Conservation (phyloP, 1,284 basidiomycete genomes). For the Vanrija humicola region DNA sequence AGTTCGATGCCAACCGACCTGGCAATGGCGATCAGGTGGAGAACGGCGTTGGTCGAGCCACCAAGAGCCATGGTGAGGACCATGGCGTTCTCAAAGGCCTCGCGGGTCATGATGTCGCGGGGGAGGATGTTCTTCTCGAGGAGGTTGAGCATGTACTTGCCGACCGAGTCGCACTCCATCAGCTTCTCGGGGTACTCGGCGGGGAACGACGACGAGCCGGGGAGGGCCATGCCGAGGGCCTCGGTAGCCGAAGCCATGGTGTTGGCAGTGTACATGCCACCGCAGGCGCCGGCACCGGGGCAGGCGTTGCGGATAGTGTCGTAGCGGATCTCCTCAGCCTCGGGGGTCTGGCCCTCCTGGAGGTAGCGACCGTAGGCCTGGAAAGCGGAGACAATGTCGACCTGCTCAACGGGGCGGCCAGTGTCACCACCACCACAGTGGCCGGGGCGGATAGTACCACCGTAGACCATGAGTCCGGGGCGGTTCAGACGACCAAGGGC, state of each 20-base stretch:
- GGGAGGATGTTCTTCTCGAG: conserved; percentile 90
- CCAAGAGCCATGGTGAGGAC: conserved; percentile 91
- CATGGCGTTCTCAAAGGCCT: conserved; percentile 96
- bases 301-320: conserved; percentile 86
- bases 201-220: conserved; percentile 92
- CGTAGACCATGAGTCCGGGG: conserved; percentile 94
- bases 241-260: conserved; percentile 93
- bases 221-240: conserved; percentile 89
- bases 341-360: conserved; percentile 75
- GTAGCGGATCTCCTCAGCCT: conserved; percentile 75
- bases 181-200: conserved; percentile 76
- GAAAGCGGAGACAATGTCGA: conserved; percentile 94
- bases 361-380: conserved; percentile 91
- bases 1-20: conserved; percentile 82
- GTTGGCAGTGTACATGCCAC: conserved; percentile 90
- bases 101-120: conserved; percentile 89
- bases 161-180: conserved; percentile 76
- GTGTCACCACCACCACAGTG: conserved; percentile 61
- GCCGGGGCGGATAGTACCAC: conserved; percentile 87
- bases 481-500: conserved; percentile 89
- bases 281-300: conserved; percentile 92
- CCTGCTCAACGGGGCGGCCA: conserved; percentile 51
- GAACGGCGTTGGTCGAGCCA: conserved; percentile 87
- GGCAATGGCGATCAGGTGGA: conserved; percentile 92
- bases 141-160: conserved; percentile 74